Percentiles rank a stretch among this genome's conserved stretches.
These are phyloP conservation scores for Truncatella angustata DNA, from an alignment of 2,329 filamentous ascomycete species.

Conservation along the genomic window DNA sequence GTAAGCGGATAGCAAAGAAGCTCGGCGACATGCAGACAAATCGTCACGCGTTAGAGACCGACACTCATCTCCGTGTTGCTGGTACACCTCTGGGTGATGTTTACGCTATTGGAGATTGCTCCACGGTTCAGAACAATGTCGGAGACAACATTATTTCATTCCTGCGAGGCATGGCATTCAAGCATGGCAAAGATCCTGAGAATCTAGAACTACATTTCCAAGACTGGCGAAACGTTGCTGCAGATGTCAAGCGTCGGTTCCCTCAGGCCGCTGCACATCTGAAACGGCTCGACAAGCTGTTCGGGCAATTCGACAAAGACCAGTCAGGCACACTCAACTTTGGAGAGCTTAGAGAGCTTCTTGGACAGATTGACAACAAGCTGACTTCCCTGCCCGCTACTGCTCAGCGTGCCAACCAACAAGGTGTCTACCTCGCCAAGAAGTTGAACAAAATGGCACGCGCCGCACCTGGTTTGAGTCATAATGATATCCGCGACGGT, in stretches of 20 bases:
- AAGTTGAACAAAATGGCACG: slow-evolving; percentile 93
- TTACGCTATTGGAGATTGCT: slow-evolving; percentile 93
- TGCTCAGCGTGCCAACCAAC: slow-evolving; percentile 93
- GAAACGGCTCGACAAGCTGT: slow-evolving; percentile 85
- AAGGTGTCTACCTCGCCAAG: slow-evolving; percentile 85
- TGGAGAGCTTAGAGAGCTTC: slow-evolving; percentile 81
- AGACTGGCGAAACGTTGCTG: slow-evolving; percentile 85
- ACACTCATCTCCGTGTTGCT: slow-evolving; percentile 84
- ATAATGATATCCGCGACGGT: slow-evolving; percentile 82
- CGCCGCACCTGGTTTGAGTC: slow-evolving; percentile 68
- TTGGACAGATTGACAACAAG: slow-evolving; percentile 91
- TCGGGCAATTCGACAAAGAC: slow-evolving; percentile 89
- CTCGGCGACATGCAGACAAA: slow-evolving; percentile 79
- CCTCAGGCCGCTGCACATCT: slow-evolving; percentile 88
- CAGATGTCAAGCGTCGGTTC: slow-evolving; percentile 82
- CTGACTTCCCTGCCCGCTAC: slow-evolving; percentile 93
- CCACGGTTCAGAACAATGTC: slow-evolving; percentile 96
- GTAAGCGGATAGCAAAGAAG: slow-evolving; percentile 72
- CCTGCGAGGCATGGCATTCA: slow-evolving; percentile 84
- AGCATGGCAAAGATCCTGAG: slow-evolving; percentile 85
- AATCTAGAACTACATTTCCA: slow-evolving; percentile 81
- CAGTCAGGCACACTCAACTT: slow-evolving; percentile 92
- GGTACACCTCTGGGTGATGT: slow-evolving; percentile 91
- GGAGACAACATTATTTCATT: slow-evolving; percentile 89
- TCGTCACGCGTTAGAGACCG: slow-evolving; percentile 87